Percentiles rank a stretch among this genome's conserved stretches.
These are phyloP conservation scores for Endocladia muricata DNA, from an alignment of 31 red algal species.

Conservation along the genomic window DNA sequence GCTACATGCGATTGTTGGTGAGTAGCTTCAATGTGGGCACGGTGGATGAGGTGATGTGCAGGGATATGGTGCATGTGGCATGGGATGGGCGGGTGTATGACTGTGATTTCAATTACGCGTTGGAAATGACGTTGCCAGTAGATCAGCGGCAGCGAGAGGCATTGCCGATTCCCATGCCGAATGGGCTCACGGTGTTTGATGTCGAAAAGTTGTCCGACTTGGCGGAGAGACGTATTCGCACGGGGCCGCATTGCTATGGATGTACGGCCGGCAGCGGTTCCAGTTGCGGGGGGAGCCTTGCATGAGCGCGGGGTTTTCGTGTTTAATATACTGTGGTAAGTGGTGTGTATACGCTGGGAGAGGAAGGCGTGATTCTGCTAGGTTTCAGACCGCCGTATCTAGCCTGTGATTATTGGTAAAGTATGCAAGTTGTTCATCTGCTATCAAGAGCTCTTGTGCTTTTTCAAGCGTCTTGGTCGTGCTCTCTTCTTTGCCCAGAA, in stretches of 20 bases:
- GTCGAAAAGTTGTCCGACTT: conserved; percentile 52
- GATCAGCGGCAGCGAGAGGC: not conserved
- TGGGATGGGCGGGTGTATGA: conserved; percentile 88
- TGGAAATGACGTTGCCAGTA: conserved; percentile 68
- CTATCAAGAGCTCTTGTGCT: conserved; percentile 21
- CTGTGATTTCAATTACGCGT: conserved; percentile 97
- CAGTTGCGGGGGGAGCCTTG: conserved; percentile 83
- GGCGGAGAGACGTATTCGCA: conserved; percentile 47
- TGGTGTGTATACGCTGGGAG: too few relatives aligned
- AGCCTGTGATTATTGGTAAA: conserved; percentile 9
- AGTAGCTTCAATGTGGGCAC: conserved; percentile 57
- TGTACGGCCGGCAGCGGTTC: conserved; percentile 96
- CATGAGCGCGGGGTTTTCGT: conserved; percentile 6
- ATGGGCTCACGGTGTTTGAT: conserved; percentile 79
- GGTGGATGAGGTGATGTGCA: conserved; percentile 81
- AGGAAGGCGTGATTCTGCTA: too few relatives aligned
- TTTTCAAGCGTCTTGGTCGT: conserved; percentile 45
- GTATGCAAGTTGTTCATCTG: conserved; percentile 59
- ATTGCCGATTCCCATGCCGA: not conserved
- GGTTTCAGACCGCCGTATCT: conserved; percentile 8
- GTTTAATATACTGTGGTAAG: too few relatives aligned
- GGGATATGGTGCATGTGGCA: conserved; percentile 85
- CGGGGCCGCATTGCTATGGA: conserved; percentile 85
- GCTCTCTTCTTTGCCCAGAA: conserved; percentile 52
- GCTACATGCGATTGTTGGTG: conserved; percentile 74